Evolutionary conservation across 305 asterid species (phyloP).

Genomic region (Plantago coronopus): DNA sequence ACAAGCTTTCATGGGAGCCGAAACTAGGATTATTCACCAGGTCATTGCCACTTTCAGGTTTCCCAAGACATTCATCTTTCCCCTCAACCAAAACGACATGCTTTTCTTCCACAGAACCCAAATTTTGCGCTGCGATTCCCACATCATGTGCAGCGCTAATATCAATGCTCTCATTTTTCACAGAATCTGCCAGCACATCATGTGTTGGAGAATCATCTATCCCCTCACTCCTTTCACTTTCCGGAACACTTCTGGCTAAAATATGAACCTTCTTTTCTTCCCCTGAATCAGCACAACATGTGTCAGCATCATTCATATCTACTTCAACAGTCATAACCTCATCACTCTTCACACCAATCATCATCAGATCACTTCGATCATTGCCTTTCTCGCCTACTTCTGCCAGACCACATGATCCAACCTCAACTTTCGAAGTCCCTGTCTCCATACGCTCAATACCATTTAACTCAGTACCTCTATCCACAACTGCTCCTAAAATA

Average conservation of each 20-base stretch:
- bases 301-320: conserved; percentile 15
- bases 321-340: conserved; percentile 21
- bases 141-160: conserved; percentile 17
- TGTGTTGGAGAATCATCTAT: conserved; percentile 12
- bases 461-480: conserved; percentile 11
- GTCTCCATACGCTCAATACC: background rate
- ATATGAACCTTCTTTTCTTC: conserved; percentile 27
- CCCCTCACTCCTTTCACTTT: conserved; percentile 17
- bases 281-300: conserved; percentile 11
- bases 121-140: conserved; percentile 24
- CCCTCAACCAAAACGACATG: conserved; percentile 19
- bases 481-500: conserved; percentile 22
- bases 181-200: conserved; percentile 9
- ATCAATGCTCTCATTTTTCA: conserved; percentile 20
- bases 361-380: conserved; percentile 13
- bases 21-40: conserved; percentile 29
- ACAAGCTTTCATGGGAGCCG: conserved; percentile 28
- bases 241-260: conserved; percentile 7
- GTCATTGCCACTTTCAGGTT: conserved; percentile 18
- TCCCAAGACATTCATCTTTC: conserved; percentile 18
- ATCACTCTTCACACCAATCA: conserved; percentile 2
- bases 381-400: conserved; percentile 18
- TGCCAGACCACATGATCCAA: conserved; percentile 5
- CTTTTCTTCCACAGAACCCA: conserved; percentile 21
- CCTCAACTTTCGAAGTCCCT: conserved; percentile 2